Evolutionary conservation across 345 rosid species (phyloP), one percentile per base, ranked within the genome.

Genomic region (Populus nigra): DNA sequence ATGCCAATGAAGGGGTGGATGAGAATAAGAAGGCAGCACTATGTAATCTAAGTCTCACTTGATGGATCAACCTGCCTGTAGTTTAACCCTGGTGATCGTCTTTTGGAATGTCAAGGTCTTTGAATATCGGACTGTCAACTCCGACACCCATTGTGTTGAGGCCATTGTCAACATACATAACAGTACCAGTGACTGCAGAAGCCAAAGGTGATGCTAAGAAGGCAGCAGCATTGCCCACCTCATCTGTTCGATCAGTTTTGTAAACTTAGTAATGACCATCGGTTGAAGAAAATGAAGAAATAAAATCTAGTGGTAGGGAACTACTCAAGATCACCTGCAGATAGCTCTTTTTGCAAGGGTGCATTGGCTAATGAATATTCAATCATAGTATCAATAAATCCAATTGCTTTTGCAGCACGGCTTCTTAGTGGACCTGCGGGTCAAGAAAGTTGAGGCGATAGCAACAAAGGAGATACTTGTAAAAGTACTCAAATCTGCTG

Each of bases 111-210:
- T 88, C 74, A n/a, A 93, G 98, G 74, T 88, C 96, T 73, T 88
- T 85, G 61, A 95, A 89, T 50, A 89, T 83, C 0, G 98, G 99
- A 79, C 99, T 95, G 86, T 95, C 97, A 1, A 93, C 78, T 57
- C 94, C 93, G 2, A 95, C 96, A 3, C 96, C 99, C 99, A 95
- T 95, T 43, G 97, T 92, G 61, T 93, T 93, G 69, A 95, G 90
- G 74, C 99, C 99, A 78, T 96, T 96, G 89, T 93, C 99, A 0
- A 92, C 99, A 13, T 93, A 96, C 65, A 93, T 79, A 47, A 93
- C 91, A 15, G 97, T 91, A 43, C 98, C 97, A 0, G 97, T 96
- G 69, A 96, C 90, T 15, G 98, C 99, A 17, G 98, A 93, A 59
- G 98, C 96, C 86, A 95, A 76, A 9, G 99, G 97, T 1, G 99